Evolutionary conservation across 768 basidiomycete genomes (phyloP), one percentile per base, ranked within the genome.

Genomic region (Chalciporus pseudorubinellus): DNA sequence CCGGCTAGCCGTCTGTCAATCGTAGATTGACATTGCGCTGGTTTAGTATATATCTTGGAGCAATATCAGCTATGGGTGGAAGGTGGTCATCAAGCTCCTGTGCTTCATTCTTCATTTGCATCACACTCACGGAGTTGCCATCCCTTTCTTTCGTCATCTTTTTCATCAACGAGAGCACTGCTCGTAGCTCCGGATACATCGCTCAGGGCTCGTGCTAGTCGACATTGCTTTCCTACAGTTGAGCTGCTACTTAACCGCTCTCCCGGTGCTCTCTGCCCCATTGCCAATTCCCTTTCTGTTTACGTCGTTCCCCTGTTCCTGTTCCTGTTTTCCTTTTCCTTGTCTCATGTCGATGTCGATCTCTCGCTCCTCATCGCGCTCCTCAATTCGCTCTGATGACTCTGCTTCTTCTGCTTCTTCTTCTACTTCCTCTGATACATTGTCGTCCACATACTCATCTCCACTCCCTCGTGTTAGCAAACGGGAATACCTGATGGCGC

Each of bases 401-500:
- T 67, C 70, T 36, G 59, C 59, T 44, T 47, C 33, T 41, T 67
- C 70, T 22, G 53, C 70, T 53, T 62, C 65, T 16, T 64, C 65
- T 48, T 53, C 57, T 34, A 62, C 61, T 3, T 67, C 68, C 38
- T 71, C 74, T 41, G 71, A 73, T 59, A 73, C 74, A 56, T 65
- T 76, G 29, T 71, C 68, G 0, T 68, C 69, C 24, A 61, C 58
- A 39, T 52, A 56, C 66, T 58, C 67, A 65, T 55, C 64, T 19
- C 57, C 63, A 8, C 44, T 62, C 38, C 62, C 68, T 36, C 55
- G 57, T 47, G 41, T 72, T 59, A 93, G 90, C 64, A 92, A 92
- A 73, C 82, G 89, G 51, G 91, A 92, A 62, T 91, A 91, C 63
- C 75, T 93, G 16, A 79, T 92, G 21, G 87, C 89, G 5, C 88